Percentiles rank a stretch among this genome's conserved stretches.
These are phyloP conservation scores for Anastatica hierochuntica DNA, from an alignment of 345 rosid species.

Conservation along the genomic window DNA sequence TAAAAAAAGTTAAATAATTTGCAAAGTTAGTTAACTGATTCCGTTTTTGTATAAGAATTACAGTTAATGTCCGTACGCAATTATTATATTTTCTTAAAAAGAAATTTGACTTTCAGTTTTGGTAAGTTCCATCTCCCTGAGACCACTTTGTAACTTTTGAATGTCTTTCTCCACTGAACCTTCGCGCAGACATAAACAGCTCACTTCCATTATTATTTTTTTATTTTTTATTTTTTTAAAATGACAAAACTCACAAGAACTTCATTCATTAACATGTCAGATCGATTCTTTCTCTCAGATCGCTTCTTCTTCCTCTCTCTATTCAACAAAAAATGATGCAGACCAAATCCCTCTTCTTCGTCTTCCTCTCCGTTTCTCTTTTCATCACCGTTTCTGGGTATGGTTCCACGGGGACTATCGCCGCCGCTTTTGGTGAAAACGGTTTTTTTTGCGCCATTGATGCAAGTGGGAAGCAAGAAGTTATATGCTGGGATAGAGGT, in stretches of 20 bases:
- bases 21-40: no score
- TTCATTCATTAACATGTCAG: constrained; percentile 31
- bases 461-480: constrained; percentile 77
- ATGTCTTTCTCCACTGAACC: constrained; percentile 31
- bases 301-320: no score
- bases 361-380: neutral
- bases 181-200: constrained; percentile 34
- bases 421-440: constrained; percentile 48
- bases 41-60: no score
- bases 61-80: constrained; percentile 11
- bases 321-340: no score
- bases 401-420: constrained; percentile 26
- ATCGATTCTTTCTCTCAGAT: constrained; percentile 19
- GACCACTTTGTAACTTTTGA: constrained; percentile 8
- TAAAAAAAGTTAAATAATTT: no score
- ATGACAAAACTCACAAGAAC: neutral
- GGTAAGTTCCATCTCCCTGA: constrained; percentile 20
- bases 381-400: constrained; percentile 19
- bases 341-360: neutral
- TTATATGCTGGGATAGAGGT: constrained; percentile 66
- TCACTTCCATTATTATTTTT: constrained; percentile 19
- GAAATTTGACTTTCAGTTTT: neutral
- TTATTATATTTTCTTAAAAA: neutral
- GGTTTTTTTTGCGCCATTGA: constrained; percentile 76
- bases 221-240: neutral